Percentiles rank a stretch among this genome's conserved stretches.
phyloP scores from a whole-genome alignment of 768 basidiomycete genomes.

The Ramaria sp. region DNA sequence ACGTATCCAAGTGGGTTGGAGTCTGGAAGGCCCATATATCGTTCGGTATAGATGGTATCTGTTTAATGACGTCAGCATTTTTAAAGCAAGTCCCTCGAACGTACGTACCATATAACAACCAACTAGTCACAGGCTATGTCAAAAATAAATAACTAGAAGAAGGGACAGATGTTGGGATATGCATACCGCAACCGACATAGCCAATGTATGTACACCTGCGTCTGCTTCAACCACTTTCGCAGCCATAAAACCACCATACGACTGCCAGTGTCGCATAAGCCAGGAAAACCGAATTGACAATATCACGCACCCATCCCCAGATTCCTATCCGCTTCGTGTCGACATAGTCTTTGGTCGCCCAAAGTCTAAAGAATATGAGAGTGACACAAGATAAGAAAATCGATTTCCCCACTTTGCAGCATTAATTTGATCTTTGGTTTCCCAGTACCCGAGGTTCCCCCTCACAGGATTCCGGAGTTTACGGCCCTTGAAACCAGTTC shows the following conservation, averaged over 20 bases:
- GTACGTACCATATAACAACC: constrained; percentile 62
- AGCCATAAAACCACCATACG: constrained; percentile 94
- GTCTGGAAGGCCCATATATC: constrained; percentile 84
- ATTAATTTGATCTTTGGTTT: constrained; percentile 81
- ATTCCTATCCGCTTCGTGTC: constrained; percentile 85
- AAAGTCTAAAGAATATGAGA: constrained; percentile 35
- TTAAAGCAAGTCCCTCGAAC: not conserved
- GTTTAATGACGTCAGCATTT: not conserved
- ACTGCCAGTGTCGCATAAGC: constrained; percentile 33
- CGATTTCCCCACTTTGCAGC: constrained; percentile 57
- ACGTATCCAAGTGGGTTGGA: constrained; percentile 81
- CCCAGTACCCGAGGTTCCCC: constrained; percentile 79
- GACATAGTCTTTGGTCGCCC: constrained; percentile 81
- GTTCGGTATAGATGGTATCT: constrained; percentile 96
- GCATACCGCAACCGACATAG: constrained; percentile 83
- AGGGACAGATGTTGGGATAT: not conserved
- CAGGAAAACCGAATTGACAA: not conserved
- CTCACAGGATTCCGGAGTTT: constrained; percentile 79
- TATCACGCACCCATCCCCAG: constrained; percentile 85
- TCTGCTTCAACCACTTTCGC: constrained; percentile 86
- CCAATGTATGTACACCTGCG: constrained; percentile 81
- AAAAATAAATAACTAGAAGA: not conserved
- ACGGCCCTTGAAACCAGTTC: constrained; percentile 87
- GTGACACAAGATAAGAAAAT: not conserved
- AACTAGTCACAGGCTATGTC: constrained; percentile 73